Base-by-base conservation (phyloP, 768 basidiomycete species). In the Collybia sp. region DNA sequence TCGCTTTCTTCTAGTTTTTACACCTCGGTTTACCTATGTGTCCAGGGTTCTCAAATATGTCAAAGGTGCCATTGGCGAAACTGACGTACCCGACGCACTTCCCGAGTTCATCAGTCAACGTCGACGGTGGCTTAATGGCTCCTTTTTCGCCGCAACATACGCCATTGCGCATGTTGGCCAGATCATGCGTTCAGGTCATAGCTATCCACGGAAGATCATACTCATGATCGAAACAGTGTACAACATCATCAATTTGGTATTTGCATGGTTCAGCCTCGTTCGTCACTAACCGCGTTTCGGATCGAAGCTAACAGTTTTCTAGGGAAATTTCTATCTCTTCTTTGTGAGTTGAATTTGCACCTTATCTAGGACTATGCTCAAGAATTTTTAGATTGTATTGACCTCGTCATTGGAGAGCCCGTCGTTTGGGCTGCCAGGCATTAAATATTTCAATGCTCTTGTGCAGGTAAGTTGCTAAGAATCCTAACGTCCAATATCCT, bases 251-350 rank as follows among this genome's bases (percentile, higher is more conserved):
- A 93, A 90, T 57, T 66, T 98, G 51, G 67, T 89, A 46, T 95
- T 96, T 58, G 77, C 92, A 11, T 99, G 96, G 96, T 96, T 97
- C 60, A 85, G 81, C 44, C 78, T 95, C 46, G 89, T 42, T 30
- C 31, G 36, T 32, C 19, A 17, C 16, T 35, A 19, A 39, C 15
- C 32, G 11, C 6, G 25, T 9, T 25, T 18, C 16, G 11, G 36
- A 30, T 8, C 20, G 36, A 13, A 19, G 32, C 16, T 48, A 11
- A 20, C 31, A 41, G 19, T 20, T 30, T 9, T 49, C 1, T 48
- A 93, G 83, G 94, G 91, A n/a, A 97, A 95, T 58, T 93, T 91
- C 62, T 97, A 90, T 63, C 65, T 95, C 25, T 95, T 94, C 68
- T 97, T 95, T 61, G 93, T 93, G 58, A 66, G 85, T 66, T 32